Evolutionary conservation across 805 yeast genomes (phyloP), one percentile per base, ranked within the genome.

Genomic region (Naumovozyma castellii): DNA sequence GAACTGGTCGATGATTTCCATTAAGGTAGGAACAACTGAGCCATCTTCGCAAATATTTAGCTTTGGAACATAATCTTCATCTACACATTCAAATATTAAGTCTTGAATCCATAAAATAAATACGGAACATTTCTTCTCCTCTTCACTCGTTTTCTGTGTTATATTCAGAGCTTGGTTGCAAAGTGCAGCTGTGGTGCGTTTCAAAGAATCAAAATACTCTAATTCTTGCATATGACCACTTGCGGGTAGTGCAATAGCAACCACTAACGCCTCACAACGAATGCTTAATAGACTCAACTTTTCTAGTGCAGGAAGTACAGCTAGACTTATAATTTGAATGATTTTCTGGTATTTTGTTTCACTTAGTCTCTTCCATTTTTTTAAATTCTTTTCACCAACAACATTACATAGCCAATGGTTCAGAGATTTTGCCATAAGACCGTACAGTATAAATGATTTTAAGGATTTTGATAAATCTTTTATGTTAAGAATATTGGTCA

Each of bases 351-450:
- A 79, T 12, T 71, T 64, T 1, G 66, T 57, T 28, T 66, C 68
- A 0, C 82, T 80, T 14, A 69, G 38, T 38, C 67, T 69, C 2
- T 62, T 59, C 73, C 85, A 73, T 46, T 74, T 66, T 44, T 72
- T 74, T 15, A 74, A 54, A 20, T 84, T 84, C 44, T 82, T 64
- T 44, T 80, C 86, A 0, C 84, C 87, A 27, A 82, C 62, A 36
- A 77, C 75, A 47, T 79, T 78, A 17, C 73, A 68, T 51, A 83
- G 62, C 77, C 78, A 82, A 41, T 75, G 77, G 43, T 68, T 69
- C 2, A 75, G 61, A 1, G 66, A 57, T 12, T 62, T 66, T 1
- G 76, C 68, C 42, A 78, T 64, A 38, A 73, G 62, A 2, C 82
- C 81, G 0, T 83, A 74, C 51, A 47, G 62, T 56, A 43, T 42